Percentiles rank a stretch among this genome's conserved stretches.
Conservation (phyloP, 1,284 basidiomycete species). For the Cryptococcus depauperatus region DNA sequence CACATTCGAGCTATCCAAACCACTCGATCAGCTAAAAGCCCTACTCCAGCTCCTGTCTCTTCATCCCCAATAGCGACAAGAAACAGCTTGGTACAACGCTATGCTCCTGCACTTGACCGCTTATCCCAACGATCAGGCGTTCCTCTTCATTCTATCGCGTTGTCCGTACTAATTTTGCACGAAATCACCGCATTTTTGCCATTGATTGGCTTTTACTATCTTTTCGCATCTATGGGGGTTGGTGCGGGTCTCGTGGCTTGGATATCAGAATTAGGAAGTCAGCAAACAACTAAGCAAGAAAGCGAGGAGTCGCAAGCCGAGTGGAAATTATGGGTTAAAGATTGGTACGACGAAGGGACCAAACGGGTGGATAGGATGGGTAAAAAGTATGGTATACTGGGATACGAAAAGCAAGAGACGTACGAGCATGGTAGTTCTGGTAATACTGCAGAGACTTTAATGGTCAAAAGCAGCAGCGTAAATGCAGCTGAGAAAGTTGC, state of each 20-base stretch:
- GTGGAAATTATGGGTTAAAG: constrained; percentile 42
- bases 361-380: constrained; percentile 64
- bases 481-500: constrained; percentile 38
- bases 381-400: constrained; percentile 69
- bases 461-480: constrained; percentile 2
- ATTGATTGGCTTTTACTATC: constrained; percentile 65
- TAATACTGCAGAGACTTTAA: neutral
- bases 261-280: constrained; percentile 14
- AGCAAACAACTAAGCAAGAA: constrained; percentile 39
- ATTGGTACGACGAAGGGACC: constrained; percentile 68
- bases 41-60: too few species aligned
- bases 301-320: constrained; percentile 8
- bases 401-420: constrained; percentile 55
- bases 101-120: constrained; percentile 23
- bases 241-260: constrained; percentile 59
- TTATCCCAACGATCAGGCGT: constrained; percentile 34
- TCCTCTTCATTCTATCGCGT: constrained; percentile 64
- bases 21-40: too few species aligned
- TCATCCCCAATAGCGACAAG: too few species aligned
- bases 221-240: constrained; percentile 59
- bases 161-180: constrained; percentile 77
- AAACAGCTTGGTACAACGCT: too few species aligned
- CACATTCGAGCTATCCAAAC: too few species aligned
- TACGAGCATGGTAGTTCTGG: neutral
- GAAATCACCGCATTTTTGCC: constrained; percentile 79